These are phyloP conservation scores for Elasticomyces elasticus DNA, from an alignment of 495 filamentous ascomycete species.

Conservation along the genomic window DNA sequence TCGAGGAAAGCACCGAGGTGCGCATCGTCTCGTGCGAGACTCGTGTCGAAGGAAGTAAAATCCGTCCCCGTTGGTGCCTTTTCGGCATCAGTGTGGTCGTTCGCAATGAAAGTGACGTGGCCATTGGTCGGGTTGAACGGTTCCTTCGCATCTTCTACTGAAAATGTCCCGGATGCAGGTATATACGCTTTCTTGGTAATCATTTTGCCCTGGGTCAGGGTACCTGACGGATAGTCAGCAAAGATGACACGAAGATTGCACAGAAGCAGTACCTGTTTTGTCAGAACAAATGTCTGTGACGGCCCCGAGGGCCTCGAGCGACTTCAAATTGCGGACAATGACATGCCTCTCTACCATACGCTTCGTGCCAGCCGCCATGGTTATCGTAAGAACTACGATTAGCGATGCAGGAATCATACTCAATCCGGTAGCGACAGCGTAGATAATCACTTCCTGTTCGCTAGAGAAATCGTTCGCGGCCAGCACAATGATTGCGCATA, in stretches of 20 bases:
- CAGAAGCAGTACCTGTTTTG: too few relatives aligned
- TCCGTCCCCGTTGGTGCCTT: conserved; percentile 20
- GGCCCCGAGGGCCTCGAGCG: conserved; percentile 56
- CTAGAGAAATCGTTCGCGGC: conserved; percentile 51
- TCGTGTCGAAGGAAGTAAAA: conserved; percentile 31
- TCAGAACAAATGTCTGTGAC: conserved; percentile 61
- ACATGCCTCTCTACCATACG: conserved; percentile 5
- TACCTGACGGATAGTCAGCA: too few relatives aligned
- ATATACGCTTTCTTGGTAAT: conserved; percentile 42
- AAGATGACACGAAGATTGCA: too few relatives aligned
- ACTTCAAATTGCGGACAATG: background rate
- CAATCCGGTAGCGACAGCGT: conserved; percentile 43
- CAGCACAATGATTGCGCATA: conserved; percentile 63
- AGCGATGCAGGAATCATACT: conserved; percentile 57
- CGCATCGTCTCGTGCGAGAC: too few relatives aligned
- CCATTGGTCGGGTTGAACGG: conserved; percentile 31
- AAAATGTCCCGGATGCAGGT: conserved; percentile 30
- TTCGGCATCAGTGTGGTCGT: conserved; percentile 20
- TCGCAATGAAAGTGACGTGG: conserved; percentile 19
- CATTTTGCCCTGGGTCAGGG: conserved; percentile 57
- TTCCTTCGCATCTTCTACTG: conserved; percentile 26
- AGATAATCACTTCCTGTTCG: conserved; percentile 58
- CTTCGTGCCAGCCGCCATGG: conserved; percentile 31
- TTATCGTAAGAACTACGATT: conserved; percentile 18
- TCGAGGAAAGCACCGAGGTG: conserved; percentile 26